A percentile compares a stretch with the other conserved stretches of the same genome.
Evolutionary conservation across 495 filamentous ascomycete genomes (phyloP).

Genomic region (Polyplosphaeria fusca): DNA sequence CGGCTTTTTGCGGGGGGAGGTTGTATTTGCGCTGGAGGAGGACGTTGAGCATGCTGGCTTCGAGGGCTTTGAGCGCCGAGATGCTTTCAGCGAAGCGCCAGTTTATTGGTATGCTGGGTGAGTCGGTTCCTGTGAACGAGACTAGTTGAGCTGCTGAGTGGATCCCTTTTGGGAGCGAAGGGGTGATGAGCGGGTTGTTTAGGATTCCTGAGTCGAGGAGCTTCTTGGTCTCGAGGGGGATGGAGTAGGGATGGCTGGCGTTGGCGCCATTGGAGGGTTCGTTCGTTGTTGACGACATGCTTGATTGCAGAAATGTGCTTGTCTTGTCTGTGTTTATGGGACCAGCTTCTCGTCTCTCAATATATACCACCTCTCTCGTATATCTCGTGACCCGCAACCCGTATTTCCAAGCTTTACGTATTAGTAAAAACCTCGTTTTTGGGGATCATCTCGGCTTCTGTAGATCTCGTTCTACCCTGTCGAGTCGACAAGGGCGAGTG

Average conservation of each 20-base stretch:
- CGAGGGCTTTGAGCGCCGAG: slow-evolving; percentile 30
- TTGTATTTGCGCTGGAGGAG: slow-evolving; percentile 34
- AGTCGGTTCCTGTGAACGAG: slow-evolving; percentile 33
- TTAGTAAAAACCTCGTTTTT: too few species aligned
- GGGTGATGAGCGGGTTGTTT: slow-evolving; percentile 31
- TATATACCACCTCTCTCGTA: too few species aligned
- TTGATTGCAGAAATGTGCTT: too few species aligned
- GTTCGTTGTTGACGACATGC: too few species aligned
- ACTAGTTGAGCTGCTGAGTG: slow-evolving; percentile 27
- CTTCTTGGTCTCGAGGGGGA: slow-evolving; percentile 31
- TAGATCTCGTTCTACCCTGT: too few species aligned
- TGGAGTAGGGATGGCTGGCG: slow-evolving; percentile 31
- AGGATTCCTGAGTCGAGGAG: slow-evolving; percentile 36
- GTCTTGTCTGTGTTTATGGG: too few species aligned
- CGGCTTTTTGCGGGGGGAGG: slow-evolving; percentile 29
- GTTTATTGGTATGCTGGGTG: slow-evolving; percentile 41
- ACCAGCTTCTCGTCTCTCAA: too few species aligned
- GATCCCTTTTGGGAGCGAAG: slow-evolving; percentile 30
- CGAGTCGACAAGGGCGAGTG: too few species aligned
- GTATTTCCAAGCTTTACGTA: too few species aligned
- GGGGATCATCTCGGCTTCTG: too few species aligned
- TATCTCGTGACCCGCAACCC: too few species aligned
- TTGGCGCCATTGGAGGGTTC: slow-evolving; percentile 2
- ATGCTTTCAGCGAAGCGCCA: slow-evolving; percentile 40
- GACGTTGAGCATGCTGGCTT: slow-evolving; percentile 36